These are phyloP conservation scores for Cercophora samala DNA, from an alignment of 495 filamentous ascomycete species.

Conservation along the genomic window DNA sequence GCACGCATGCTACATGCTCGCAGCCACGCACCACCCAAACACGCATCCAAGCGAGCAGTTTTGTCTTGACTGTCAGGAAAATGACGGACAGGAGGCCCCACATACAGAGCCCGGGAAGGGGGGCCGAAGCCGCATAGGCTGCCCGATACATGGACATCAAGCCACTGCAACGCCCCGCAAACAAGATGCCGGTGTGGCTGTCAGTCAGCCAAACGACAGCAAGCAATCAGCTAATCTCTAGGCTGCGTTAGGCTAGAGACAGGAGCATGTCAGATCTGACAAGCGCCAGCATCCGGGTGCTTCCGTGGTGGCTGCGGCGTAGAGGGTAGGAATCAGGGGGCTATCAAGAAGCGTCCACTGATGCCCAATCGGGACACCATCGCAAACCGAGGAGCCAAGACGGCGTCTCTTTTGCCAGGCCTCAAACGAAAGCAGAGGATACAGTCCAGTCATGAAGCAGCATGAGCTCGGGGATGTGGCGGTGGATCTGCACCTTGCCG, in stretches of 20 bases:
- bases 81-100: conserved; percentile 19
- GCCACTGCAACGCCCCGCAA: conserved; percentile 13
- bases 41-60: conserved; percentile 4
- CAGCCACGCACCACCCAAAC: neutral
- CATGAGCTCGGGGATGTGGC: conserved; percentile 22
- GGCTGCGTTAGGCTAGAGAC: neutral
- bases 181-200: conserved; percentile 9
- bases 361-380: conserved; percentile 20
- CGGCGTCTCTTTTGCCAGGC: neutral
- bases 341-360: neutral
- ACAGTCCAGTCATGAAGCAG: conserved; percentile 5
- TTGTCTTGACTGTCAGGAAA: conserved; percentile 22
- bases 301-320: conserved; percentile 1
- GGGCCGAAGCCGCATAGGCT: conserved; percentile 12
- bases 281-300: conserved; percentile 15
- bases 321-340: neutral
- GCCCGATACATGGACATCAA: conserved; percentile 2
- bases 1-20: neutral
- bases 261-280: conserved; percentile 25
- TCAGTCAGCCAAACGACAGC: conserved; percentile 8
- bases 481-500: conserved; percentile 32
- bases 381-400: conserved; percentile 6
- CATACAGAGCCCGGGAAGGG: conserved; percentile 11
- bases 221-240: neutral
- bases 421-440: conserved; percentile 5